Evolutionary conservation across 441 rosid species (phyloP), one percentile per base, ranked within the genome.

Genomic region (Populus tomentosa): DNA sequence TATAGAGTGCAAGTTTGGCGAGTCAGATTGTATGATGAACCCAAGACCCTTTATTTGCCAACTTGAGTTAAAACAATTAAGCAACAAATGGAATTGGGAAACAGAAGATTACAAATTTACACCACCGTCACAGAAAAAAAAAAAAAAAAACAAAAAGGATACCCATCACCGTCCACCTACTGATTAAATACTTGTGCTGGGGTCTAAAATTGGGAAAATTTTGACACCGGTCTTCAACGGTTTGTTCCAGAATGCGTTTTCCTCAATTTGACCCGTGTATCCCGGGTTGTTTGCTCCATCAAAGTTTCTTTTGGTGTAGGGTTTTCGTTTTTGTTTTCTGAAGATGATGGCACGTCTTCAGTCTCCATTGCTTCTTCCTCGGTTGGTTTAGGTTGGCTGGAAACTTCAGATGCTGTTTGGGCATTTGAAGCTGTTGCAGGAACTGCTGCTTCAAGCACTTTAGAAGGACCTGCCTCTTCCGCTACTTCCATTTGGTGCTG

Each of bases 401-500:
- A 74, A 78, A 75, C 80, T 80, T 89, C 89, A 10, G 95, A 64
- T 71, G 79, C 77, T 75, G 83, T 89, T 6, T 70, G 79, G 76
- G 82, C 70, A 36, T 70, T 82, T 6, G 82, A 33, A 70, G 82
- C 79, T 76, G 80, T 35, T 59, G 83, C 59, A 10, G 86, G 61
- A n/a, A 80, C 67, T 18, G 73, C 84, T 71, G 80, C 68, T 73
- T 86, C 80, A 59, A 86, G 77, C 64, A 61, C 82, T 78, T 84
- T 81, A 32, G 89, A 72, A 50, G 88, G 84, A 72, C 20, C 6
- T 1, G 76, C 88, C 16, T 77, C 80, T 74, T 82, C 97, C 14
- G 85, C 84, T 75, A 56, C 81, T 62, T 95, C 97, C 71, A 76
- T 75, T 69, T 81, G 91, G 78, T 90, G 88, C 86, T 87, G 90